Percentiles rank a stretch among this genome's conserved stretches.
These are phyloP conservation scores for Penicillium sp. DNA, from an alignment of 2,329 filamentous ascomycete species.

Conservation along the genomic window DNA sequence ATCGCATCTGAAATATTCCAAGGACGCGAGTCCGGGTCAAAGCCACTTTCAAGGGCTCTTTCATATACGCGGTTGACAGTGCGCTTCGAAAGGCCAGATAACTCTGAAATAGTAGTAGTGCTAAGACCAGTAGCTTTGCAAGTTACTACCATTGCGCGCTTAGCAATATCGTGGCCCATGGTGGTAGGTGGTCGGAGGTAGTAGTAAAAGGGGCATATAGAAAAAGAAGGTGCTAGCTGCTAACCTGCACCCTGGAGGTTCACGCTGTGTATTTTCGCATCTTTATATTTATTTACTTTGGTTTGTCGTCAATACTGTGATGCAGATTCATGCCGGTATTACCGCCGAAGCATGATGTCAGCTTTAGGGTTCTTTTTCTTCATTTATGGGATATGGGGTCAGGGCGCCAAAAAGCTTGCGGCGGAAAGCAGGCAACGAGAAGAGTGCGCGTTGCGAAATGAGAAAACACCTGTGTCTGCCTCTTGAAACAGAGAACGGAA, in stretches of 20 bases:
- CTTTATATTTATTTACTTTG: background rate
- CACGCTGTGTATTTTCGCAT: background rate
- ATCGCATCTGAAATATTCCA: background rate
- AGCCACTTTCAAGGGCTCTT: background rate
- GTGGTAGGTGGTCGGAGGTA: background rate
- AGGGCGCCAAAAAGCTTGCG: background rate
- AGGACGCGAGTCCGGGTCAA: background rate
- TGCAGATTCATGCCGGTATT: background rate
- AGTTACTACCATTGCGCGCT: background rate
- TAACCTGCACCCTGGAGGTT: background rate
- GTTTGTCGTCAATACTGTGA: background rate
- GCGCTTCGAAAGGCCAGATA: background rate
- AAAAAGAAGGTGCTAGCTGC: background rate
- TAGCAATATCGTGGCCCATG: background rate
- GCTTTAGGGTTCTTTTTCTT: background rate
- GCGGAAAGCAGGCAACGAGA: background rate
- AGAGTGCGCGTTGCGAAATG: background rate
- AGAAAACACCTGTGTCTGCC: background rate
- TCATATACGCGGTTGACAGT: background rate
- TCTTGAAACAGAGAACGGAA: background rate
- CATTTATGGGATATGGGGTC: background rate
- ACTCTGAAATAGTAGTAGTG: background rate
- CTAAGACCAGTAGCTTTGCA: background rate
- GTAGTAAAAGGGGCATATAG: background rate
- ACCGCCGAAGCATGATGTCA: background rate